Percentiles rank a stretch among this genome's conserved stretches.
Evolutionary conservation across 2,329 filamentous ascomycete genomes (phyloP).

Genomic region (Onygenales sp.): DNA sequence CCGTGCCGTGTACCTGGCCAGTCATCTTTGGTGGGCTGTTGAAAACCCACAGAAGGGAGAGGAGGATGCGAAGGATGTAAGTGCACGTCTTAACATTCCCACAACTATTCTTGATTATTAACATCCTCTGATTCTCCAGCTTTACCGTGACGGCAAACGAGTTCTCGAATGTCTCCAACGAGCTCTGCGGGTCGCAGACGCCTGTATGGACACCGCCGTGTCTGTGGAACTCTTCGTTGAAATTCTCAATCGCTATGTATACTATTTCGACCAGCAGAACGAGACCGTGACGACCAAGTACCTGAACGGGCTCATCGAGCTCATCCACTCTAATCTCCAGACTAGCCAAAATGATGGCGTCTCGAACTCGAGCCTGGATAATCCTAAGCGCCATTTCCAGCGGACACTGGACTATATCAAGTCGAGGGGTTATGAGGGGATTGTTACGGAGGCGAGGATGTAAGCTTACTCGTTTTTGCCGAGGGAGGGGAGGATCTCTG

Average conservation of each 20-base stretch:
- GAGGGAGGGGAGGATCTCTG: not conserved
- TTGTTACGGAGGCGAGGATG: conserved; percentile 59
- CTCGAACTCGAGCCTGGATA: conserved; percentile 66
- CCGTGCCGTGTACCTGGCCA: conserved; percentile 89
- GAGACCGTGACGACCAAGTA: conserved; percentile 98
- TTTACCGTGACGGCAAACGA: conserved; percentile 94
- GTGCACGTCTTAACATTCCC: conserved; percentile 21
- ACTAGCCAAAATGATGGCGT: conserved; percentile 57
- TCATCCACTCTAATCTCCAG: conserved; percentile 92
- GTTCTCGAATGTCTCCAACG: conserved; percentile 94
- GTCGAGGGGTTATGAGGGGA: conserved; percentile 83
- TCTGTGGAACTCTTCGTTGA: conserved; percentile 98
- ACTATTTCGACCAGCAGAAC: conserved; percentile 99
- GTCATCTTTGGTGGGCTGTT: conserved; percentile 95
- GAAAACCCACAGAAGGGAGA: conserved; percentile 69
- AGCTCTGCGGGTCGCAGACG: conserved; percentile 89
- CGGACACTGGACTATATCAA: conserved; percentile 90
- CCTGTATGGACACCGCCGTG: conserved; percentile 96
- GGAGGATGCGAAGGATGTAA: conserved; percentile 68
- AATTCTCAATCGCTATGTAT: conserved; percentile 95
- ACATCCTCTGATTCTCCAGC: conserved; percentile 29
- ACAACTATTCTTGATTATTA: not conserved
- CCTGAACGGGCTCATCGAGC: conserved; percentile 91
- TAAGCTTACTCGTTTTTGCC: conserved; percentile 10
- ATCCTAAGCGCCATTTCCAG: conserved; percentile 86